Base-by-base conservation (phyloP, 1,284 basidiomycete genomes). In the Sporisorium exsertum region DNA sequence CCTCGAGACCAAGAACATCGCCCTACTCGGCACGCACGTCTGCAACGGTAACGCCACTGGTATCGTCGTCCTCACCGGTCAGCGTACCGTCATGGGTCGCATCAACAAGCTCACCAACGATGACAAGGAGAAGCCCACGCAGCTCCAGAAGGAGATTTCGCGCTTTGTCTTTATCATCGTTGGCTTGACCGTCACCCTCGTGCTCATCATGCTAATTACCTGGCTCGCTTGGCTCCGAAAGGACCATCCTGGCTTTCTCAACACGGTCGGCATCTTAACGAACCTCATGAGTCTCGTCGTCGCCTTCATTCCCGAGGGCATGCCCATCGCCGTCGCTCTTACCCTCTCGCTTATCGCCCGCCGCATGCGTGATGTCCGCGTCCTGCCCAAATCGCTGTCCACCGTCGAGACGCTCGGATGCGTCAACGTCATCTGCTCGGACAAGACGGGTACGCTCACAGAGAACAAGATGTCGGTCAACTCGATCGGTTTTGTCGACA, bases 361-460 rank as follows among this genome's bases (percentile, higher is more conserved):
- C 83, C 87, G 91, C 49, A 92, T 92, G 91, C 90, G 90, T 1
- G 88, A 88, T 24, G 89, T 91, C 81, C 91, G 91, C 70, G 91
- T 92, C 1, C 87, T 84, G 89, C 90, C 63, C 90, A 92, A 13
- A 78, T 88, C 88, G 65, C 86, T 91, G 58, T 88, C 89, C 52
- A 90, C 89, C 0, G 89, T 90, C 72, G 91, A 92, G 83, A 92
- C 91, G 2, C 88, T 92, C 27, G 90, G 90, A 0, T 86, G 87
- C 1, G 88, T 91, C 54, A 91, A 90, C 0, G 87, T 92, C 24
- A 86, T 92, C 22, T 91, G 91, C 20, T 91, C 91, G 5, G 91
- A 92, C 83, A 92, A 92, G 86, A 92, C 91, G 1, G 91, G 91
- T 10, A 92, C 91, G 10, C 86, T 92, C 53, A 92, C 91, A 13